phyloP scores from a whole-genome alignment of 2,329 filamentous ascomycete species.

The Diplodia mutila region DNA sequence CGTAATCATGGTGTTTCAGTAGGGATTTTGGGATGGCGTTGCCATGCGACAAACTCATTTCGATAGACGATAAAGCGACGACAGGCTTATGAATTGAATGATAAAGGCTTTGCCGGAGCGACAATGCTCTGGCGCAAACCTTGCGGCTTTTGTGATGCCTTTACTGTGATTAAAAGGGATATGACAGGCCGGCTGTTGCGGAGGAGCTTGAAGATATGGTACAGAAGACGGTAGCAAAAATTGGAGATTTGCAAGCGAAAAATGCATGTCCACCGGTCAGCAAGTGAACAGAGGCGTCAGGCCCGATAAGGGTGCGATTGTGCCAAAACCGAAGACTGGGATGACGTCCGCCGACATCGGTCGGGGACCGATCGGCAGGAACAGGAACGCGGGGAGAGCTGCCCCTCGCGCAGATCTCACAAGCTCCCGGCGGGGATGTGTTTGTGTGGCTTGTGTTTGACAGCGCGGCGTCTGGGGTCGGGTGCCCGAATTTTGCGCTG shows the following conservation, averaged over 20 bases:
- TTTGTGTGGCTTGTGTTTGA: conserved; percentile 3
- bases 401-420: conserved; percentile 7
- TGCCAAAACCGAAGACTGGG: background rate
- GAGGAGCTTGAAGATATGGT: background rate
- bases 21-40: background rate
- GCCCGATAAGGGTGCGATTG: background rate
- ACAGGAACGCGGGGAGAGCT: conserved; percentile 3
- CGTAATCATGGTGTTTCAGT: conserved; percentile 82
- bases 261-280: background rate
- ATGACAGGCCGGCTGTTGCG: background rate
- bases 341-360: conserved; percentile 5
- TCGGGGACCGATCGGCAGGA: background rate
- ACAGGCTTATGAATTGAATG: background rate
- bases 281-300: background rate
- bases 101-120: background rate
- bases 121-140: too few relatives aligned
- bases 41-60: background rate
- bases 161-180: background rate
- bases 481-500: background rate
- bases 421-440: background rate
- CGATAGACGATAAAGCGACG: background rate
- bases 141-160: too few relatives aligned
- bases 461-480: background rate
- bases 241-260: background rate
- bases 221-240: background rate